phyloP scores from a whole-genome alignment of 495 filamentous ascomycete species.

The Hypoxylon rickii region DNA sequence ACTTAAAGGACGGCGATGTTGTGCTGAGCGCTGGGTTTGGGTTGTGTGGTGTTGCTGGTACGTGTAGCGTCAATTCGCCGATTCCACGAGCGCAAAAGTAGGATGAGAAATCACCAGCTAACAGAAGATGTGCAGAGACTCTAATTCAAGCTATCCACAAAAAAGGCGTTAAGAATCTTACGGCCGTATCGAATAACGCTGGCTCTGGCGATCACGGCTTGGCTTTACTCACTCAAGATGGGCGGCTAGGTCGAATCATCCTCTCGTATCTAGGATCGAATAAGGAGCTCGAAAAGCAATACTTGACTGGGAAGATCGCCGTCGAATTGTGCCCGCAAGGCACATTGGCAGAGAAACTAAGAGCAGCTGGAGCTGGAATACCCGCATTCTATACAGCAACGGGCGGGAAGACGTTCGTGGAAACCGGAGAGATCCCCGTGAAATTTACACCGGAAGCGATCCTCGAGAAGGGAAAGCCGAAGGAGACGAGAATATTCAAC shows the following conservation, averaged over 20 bases:
- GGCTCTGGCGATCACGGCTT: constrained; percentile 61
- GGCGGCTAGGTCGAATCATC: constrained; percentile 63
- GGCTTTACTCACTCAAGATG: constrained; percentile 55
- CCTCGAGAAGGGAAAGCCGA: constrained; percentile 56
- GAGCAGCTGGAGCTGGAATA: constrained; percentile 68
- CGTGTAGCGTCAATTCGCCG: too few relatives aligned
- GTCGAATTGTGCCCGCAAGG: constrained; percentile 70
- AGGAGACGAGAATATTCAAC: constrained; percentile 64
- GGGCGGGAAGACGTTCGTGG: constrained; percentile 62
- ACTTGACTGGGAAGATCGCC: constrained; percentile 63
- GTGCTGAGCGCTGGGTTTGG: constrained; percentile 66
- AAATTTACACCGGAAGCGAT: constrained; percentile 57
- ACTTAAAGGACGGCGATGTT: constrained; percentile 61
- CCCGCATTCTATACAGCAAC: constrained; percentile 71
- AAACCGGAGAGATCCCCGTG: constrained; percentile 64
- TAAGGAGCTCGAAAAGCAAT: constrained; percentile 66
- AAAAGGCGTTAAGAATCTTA: constrained; percentile 57
- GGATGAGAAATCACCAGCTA: background rate
- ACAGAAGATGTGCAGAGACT: constrained; percentile 41
- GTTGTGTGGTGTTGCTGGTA: constrained; percentile 63
- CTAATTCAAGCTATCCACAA: constrained; percentile 55
- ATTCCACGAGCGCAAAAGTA: too few relatives aligned
- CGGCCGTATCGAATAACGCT: constrained; percentile 70
- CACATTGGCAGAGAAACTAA: constrained; percentile 64
- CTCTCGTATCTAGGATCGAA: constrained; percentile 66